phyloP scores from a whole-genome alignment of 495 filamentous ascomycete genomes.

The Letharia lupina region DNA sequence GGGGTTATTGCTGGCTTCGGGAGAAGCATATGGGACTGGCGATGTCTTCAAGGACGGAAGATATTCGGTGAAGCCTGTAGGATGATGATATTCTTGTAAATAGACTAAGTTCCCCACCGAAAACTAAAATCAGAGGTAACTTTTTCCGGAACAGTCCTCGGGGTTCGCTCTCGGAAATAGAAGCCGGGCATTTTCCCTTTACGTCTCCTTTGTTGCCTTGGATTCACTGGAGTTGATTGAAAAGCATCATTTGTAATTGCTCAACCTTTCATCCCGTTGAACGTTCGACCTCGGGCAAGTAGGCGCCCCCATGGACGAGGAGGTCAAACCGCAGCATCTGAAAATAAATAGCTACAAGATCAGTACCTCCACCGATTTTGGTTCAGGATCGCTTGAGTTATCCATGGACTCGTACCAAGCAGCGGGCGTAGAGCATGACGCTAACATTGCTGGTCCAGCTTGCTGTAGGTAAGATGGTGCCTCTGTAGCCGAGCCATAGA shows the following conservation, averaged over 20 bases:
- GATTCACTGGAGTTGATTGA: no score
- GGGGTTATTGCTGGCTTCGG: neutral
- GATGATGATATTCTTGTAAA: neutral
- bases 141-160: neutral
- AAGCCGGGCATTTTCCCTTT: neutral
- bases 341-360: neutral
- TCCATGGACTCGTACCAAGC: no score
- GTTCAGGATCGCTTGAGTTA: no score
- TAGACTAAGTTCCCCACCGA: neutral
- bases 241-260: neutral
- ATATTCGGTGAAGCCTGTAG: neutral
- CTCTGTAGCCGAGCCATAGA: neutral
- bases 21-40: neutral
- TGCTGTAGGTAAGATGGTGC: neutral
- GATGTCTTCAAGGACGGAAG: neutral
- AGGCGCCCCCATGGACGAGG: neutral
- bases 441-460: neutral
- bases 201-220: neutral
- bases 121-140: no score
- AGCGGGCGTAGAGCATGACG: neutral
- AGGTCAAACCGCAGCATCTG: neutral
- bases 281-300: neutral
- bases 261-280: neutral
- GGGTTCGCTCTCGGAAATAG: neutral
- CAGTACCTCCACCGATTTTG: no score